phyloP scores from a whole-genome alignment of 805 yeast species.

The Candida dajiaensis region DNA sequence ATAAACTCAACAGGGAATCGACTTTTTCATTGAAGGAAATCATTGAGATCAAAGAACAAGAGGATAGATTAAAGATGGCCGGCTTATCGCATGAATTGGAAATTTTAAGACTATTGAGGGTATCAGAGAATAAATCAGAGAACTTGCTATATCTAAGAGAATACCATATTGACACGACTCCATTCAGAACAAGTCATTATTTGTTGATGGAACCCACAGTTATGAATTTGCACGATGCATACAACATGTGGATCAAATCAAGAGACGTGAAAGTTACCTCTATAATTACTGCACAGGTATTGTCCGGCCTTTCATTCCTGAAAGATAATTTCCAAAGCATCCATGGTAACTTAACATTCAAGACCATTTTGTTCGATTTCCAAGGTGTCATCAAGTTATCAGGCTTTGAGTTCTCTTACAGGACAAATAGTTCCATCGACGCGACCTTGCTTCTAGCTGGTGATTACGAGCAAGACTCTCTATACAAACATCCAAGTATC shows the following conservation, averaged over 20 bases:
- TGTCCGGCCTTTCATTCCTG: conserved; percentile 7
- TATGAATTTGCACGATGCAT: background rate
- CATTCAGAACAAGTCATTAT: conserved; percentile 1
- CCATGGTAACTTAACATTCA: conserved; percentile 12
- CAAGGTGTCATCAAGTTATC: conserved; percentile 9
- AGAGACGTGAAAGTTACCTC: background rate
- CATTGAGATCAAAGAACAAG: background rate
- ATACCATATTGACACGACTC: background rate
- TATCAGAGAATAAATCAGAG: background rate
- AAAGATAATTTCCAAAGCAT: background rate
- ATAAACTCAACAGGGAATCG: background rate
- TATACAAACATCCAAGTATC: conserved; percentile 6
- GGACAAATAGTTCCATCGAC: background rate
- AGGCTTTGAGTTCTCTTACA: conserved; percentile 5
- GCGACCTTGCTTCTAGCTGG: background rate
- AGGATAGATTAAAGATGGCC: background rate
- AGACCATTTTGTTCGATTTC: conserved; percentile 6
- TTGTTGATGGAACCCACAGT: background rate
- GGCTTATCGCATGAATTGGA: background rate
- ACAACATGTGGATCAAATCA: background rate
- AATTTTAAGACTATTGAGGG: background rate
- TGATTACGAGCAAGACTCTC: background rate
- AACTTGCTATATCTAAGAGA: background rate
- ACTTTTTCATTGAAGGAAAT: background rate
- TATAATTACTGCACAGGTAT: background rate